These are phyloP conservation scores for Basipetospora chlamydospora DNA, from an alignment of 2,329 filamentous ascomycete species.

Conservation along the genomic window DNA sequence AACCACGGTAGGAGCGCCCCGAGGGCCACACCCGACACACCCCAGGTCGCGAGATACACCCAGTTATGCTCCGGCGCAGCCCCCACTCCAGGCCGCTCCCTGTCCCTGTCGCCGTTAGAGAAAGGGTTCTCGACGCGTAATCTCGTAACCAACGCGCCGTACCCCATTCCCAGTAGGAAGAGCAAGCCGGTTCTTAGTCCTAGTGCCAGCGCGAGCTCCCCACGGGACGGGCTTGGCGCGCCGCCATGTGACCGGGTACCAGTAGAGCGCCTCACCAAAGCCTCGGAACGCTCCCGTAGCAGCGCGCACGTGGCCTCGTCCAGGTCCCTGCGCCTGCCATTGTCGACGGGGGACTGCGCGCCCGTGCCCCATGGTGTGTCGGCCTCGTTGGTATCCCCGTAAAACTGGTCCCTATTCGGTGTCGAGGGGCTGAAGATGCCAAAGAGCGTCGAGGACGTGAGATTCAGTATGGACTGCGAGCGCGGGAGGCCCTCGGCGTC, in stretches of 20 bases:
- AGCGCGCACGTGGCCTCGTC: constrained; percentile 30
- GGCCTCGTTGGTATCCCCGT: constrained; percentile 33
- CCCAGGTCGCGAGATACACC: constrained; percentile 70
- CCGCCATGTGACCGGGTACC: constrained; percentile 20
- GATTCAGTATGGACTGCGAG: constrained; percentile 66
- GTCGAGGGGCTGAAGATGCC: constrained; percentile 73
- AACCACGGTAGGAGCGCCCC: constrained; percentile 75
- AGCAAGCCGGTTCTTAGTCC: constrained; percentile 47
- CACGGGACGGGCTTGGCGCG: constrained; percentile 11
- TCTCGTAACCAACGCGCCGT: constrained; percentile 68
- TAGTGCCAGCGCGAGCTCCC: constrained; percentile 30
- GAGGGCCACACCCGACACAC: constrained; percentile 58
- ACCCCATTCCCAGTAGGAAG: constrained; percentile 66
- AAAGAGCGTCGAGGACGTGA: constrained; percentile 77
- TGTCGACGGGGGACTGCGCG: constrained; percentile 53
- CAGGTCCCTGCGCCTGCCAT: constrained; percentile 24
- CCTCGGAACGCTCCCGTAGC: constrained; percentile 23
- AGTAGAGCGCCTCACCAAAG: constrained; percentile 16
- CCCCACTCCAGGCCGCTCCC: no score
- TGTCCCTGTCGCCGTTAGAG: no score
- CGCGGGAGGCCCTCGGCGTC: constrained; percentile 21
- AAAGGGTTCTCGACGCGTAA: constrained; percentile 46
- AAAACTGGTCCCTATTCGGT: constrained; percentile 31
- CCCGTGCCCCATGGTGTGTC: constrained; percentile 69
- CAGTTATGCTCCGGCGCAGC: constrained; percentile 25